Percentiles rank a stretch among this genome's conserved stretches.
These are phyloP conservation scores for Macadamia integrifolia DNA, from an alignment of 164 flowering plant genomes.

Conservation along the genomic window DNA sequence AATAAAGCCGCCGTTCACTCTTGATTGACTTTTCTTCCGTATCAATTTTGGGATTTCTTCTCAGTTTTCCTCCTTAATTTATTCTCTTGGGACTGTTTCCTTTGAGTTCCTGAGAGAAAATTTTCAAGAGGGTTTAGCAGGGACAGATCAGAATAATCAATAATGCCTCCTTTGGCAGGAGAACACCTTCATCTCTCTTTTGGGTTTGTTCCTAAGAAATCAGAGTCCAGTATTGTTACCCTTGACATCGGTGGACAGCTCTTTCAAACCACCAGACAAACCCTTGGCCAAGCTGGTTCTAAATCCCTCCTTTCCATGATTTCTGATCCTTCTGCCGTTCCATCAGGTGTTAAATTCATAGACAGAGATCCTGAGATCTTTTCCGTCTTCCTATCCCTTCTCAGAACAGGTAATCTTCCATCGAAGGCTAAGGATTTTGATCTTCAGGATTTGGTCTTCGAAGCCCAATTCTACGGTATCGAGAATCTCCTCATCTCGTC, in stretches of 20 bases:
- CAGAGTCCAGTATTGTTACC: slow-evolving; percentile 48
- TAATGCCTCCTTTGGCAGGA: slow-evolving; percentile 39
- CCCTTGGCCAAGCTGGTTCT: slow-evolving; percentile 64
- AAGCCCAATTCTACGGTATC: slow-evolving; percentile 67
- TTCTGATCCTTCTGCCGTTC: slow-evolving; percentile 9
- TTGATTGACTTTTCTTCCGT: too few relatives aligned
- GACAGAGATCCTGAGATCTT: slow-evolving; percentile 93
- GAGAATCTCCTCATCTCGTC: slow-evolving; percentile 47
- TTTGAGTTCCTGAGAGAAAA: too few relatives aligned
- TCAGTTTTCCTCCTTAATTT: too few relatives aligned
- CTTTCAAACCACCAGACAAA: slow-evolving; percentile 86
- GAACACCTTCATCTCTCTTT: slow-evolving; percentile 2
- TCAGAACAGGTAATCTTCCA: slow-evolving; percentile 76
- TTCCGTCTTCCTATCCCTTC: slow-evolving; percentile 70
- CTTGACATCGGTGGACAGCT: slow-evolving; percentile 89
- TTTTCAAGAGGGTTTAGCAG: too few relatives aligned
- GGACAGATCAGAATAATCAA: background rate
- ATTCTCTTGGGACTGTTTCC: too few relatives aligned
- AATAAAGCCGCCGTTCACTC: too few relatives aligned
- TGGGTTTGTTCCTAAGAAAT: slow-evolving; percentile 17
- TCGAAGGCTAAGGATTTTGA: slow-evolving; percentile 66
- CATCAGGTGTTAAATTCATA: slow-evolving; percentile 39
- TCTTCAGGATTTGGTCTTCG: slow-evolving; percentile 60
- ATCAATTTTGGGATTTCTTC: too few relatives aligned
- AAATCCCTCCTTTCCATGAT: slow-evolving; percentile 52